Conservation (phyloP, 495 filamentous ascomycete genomes). For the Apiosordaria backusii region DNA sequence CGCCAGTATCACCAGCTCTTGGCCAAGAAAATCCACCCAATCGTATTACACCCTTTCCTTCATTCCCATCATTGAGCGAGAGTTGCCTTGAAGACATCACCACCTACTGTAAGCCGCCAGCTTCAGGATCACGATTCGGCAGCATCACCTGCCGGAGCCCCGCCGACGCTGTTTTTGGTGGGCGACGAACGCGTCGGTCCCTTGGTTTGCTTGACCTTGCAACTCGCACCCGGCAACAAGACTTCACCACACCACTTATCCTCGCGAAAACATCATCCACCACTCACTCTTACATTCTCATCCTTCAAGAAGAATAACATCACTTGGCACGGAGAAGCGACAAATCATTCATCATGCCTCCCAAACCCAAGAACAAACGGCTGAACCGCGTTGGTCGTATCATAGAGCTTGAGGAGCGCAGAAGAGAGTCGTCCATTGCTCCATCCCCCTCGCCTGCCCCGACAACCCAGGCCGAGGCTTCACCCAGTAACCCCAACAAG, state of each 20-base stretch:
- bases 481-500: slow-evolving; percentile 26
- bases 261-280: neutral
- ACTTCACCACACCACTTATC: neutral
- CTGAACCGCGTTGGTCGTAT: neutral
- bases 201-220: neutral
- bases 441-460: slow-evolving; percentile 5
- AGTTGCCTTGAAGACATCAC: neutral
- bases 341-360: neutral
- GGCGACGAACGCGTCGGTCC: slow-evolving; percentile 22
- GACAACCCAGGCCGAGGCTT: slow-evolving; percentile 3
- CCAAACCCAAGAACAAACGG: neutral
- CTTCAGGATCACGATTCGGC: neutral
- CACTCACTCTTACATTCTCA: neutral
- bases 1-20: slow-evolving; percentile 31
- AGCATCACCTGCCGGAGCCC: neutral
- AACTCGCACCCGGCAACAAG: neutral
- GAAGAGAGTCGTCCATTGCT: neutral
- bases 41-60: slow-evolving; percentile 28
- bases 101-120: neutral
- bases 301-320: neutral
- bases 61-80: neutral
- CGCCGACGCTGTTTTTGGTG: slow-evolving; percentile 14
- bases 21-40: slow-evolving; percentile 26
- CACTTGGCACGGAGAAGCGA: no score
- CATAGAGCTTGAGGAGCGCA: neutral